These are phyloP conservation scores for Trypanosoma conorhini DNA, from an alignment of 208 protist species.

Conservation along the genomic window DNA sequence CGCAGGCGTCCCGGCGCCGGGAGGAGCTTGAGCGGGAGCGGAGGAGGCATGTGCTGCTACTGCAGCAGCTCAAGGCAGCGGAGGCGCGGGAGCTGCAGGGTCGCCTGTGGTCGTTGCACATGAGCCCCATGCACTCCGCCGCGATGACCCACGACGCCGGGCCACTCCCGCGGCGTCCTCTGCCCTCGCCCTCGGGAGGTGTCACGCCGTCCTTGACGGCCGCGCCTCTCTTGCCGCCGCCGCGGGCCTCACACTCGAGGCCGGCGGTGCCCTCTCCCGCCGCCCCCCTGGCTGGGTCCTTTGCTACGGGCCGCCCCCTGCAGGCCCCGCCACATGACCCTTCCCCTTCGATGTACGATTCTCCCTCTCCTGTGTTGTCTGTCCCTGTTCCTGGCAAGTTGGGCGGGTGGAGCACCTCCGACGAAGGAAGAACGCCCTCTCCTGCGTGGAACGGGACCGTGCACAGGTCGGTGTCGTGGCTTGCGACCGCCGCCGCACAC, in stretches of 20 bases:
- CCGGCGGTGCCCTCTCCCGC: neutral
- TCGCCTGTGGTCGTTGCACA: neutral
- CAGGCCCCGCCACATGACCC: neutral
- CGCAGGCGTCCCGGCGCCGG: neutral
- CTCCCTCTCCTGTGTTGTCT: neutral
- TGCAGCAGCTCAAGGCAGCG: neutral
- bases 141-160: neutral
- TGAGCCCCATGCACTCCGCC: neutral
- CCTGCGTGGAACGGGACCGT: neutral
- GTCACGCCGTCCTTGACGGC: neutral
- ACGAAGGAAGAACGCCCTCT: neutral
- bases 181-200: neutral
- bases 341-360: neutral
- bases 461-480: neutral
- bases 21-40: conserved; percentile 9
- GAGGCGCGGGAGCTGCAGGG: neutral
- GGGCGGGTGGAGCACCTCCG: neutral
- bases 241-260: neutral
- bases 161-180: neutral
- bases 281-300: neutral
- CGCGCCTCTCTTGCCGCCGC: neutral
- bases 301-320: neutral
- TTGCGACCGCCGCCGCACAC: neutral
- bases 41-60: conserved; percentile 1
- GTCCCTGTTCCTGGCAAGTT: neutral